Evolutionary conservation across 140 eudicot genomes (phyloP).

Genomic region (Oenanthe javanica): DNA sequence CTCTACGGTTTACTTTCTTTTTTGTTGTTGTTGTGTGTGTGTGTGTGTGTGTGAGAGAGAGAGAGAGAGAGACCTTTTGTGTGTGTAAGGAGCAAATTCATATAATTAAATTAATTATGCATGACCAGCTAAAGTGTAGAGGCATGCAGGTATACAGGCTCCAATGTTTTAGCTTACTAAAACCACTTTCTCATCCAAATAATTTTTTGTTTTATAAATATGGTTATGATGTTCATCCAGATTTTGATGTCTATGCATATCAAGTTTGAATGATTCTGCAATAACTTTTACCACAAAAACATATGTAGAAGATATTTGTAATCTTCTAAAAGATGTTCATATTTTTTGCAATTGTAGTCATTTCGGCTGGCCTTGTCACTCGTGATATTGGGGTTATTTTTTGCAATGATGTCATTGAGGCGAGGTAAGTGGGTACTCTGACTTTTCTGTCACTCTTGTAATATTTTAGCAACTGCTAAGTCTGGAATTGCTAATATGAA

Average conservation of each 20-base stretch:
- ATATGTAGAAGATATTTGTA: not conserved
- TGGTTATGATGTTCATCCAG: not conserved
- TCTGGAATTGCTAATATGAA: not conserved
- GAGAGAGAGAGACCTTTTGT: not conserved
- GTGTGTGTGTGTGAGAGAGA: not conserved
- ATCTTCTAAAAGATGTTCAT: not conserved
- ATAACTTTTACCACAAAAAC: not conserved
- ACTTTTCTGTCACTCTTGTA: not conserved
- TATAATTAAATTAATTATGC: no score
- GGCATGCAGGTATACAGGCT: not conserved
- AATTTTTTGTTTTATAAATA: not conserved
- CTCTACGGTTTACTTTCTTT: not conserved
- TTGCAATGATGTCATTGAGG: conserved; percentile 48
- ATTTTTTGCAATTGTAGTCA: conserved; percentile 36
- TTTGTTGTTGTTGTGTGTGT: no score
- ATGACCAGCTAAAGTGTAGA: no score
- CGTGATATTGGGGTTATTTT: conserved; percentile 44
- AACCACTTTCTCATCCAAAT: not conserved
- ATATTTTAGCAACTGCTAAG: not conserved
- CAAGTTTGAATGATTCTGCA: not conserved
- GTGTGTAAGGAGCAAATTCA: no score
- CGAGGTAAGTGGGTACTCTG: conserved; percentile 43
- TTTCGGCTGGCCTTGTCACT: conserved; percentile 51
- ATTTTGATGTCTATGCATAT: not conserved
- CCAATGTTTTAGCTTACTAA: not conserved